Base-by-base conservation (phyloP, 192 early-diverging fungal genomes). In the Kickxella alabastrina region DNA sequence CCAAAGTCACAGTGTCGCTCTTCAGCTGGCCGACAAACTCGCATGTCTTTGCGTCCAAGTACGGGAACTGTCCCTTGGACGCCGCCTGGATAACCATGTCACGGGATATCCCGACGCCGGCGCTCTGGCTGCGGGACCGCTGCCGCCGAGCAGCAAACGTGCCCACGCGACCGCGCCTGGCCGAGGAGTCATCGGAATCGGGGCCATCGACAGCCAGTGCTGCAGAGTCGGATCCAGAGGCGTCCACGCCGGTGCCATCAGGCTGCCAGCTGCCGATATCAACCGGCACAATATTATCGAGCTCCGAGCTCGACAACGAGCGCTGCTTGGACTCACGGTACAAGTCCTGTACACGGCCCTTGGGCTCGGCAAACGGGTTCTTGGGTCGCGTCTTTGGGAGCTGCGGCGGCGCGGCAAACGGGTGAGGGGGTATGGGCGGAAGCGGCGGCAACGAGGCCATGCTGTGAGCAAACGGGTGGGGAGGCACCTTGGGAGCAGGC, bases 1-100 rank as follows among this genome's bases (percentile, higher is more conserved):
- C 67, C 24, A 69, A 54, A 7, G 62, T 68, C 1, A 68, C 63
- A 0, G 57, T 43, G 35, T 76, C 73, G 10, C 53, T 41, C 43
- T 76, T 76, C 18, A 76, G 58, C 47, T 70, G 73, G 0, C 73
- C 73, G 13, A 76, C 73, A 76, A 76, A 76, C 73, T 76, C 58
- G 43, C 67, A 68, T 4, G 73, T 76, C 38, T 65, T 66, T 15
- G 73, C 66, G 28, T 76, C 73, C 47, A 76, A 26, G 17, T 62
- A 76, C 17, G 73, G 67, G 19, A 76, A 76, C 58, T 76, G 73
- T 23, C 73, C 73, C 29, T 65, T 53, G 6, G 63, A 50, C 3
- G 73, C 73, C 0, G 73, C 73, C 59, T 65, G 62, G n/a, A 76
- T 68, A 3, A 69, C 73, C 73, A 76, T 76, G 22, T 58, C 57